These are phyloP conservation scores for Russula foetens DNA, from an alignment of 768 basidiomycete species.

Conservation along the genomic window DNA sequence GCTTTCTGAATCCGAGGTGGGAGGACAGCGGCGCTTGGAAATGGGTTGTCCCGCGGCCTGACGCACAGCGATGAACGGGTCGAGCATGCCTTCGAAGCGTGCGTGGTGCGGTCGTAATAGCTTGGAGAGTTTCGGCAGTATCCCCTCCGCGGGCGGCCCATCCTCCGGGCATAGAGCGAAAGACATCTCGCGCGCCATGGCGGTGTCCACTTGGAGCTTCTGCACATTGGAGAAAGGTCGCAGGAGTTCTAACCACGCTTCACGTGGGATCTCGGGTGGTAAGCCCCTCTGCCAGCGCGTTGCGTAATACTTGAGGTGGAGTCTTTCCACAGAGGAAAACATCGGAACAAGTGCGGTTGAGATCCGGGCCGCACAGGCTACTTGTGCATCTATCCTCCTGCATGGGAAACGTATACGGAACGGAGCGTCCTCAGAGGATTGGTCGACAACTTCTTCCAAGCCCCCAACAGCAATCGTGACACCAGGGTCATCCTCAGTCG, in stretches of 20 bases:
- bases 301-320: background rate
- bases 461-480: background rate
- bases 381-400: background rate
- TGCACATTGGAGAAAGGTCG: background rate
- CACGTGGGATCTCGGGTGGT: too few relatives aligned
- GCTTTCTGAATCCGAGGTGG: too few relatives aligned
- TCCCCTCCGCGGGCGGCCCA: too few relatives aligned
- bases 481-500: background rate
- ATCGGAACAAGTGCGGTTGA: background rate
- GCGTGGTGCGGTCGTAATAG: too few relatives aligned
- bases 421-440: background rate
- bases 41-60: too few relatives aligned
- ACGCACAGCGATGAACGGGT: too few relatives aligned
- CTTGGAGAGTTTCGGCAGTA: too few relatives aligned
- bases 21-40: too few relatives aligned
- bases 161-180: background rate
- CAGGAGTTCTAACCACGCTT: background rate
- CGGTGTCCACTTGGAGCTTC: background rate
- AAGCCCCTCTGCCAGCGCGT: background rate
- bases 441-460: background rate
- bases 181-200: background rate
- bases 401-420: background rate
- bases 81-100: too few relatives aligned
- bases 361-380: background rate
- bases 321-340: background rate